These are phyloP conservation scores for Dictyostelium firmibasis DNA, from an alignment of 78 protist species.

Conservation along the genomic window DNA sequence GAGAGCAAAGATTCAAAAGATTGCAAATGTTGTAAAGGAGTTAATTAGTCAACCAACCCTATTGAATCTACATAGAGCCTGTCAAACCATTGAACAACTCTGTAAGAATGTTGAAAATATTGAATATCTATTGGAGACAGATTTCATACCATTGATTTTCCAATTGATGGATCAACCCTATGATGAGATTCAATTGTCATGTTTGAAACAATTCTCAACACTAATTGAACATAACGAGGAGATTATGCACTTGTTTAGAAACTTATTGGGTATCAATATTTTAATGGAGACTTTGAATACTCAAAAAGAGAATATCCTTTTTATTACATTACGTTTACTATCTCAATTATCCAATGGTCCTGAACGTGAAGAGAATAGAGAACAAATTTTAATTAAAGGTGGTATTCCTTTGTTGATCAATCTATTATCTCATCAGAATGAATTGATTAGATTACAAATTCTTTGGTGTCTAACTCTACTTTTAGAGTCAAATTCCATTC, in stretches of 20 bases:
- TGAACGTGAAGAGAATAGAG: background rate
- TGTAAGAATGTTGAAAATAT: conserved; percentile 35
- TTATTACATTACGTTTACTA: conserved; percentile 3
- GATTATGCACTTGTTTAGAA: background rate
- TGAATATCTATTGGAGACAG: background rate
- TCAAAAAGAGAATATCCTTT: conserved; percentile 24
- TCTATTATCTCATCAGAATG: conserved; percentile 5
- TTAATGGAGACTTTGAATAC: background rate
- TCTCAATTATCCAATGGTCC: background rate
- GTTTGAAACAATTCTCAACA: background rate
- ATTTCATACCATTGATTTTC: conserved; percentile 36
- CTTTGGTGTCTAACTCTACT: conserved; percentile 49
- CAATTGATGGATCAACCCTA: conserved; percentile 7
- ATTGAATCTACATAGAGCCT: conserved; percentile 9
- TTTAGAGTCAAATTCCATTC: conserved; percentile 14
- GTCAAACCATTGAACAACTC: conserved; percentile 27
- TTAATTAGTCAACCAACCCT: conserved; percentile 8
- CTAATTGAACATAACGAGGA: background rate
- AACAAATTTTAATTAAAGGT: conserved; percentile 16
- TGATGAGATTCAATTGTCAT: conserved; percentile 20
- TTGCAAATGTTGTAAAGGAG: conserved; percentile 2
- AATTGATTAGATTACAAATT: conserved; percentile 32
- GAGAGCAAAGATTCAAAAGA: conserved; percentile 13
- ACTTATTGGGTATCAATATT: conserved; percentile 45
- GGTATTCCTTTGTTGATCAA: conserved; percentile 32